These are phyloP conservation scores for Apiospora koreana DNA, from an alignment of 2,329 filamentous ascomycete species.

Conservation along the genomic window DNA sequence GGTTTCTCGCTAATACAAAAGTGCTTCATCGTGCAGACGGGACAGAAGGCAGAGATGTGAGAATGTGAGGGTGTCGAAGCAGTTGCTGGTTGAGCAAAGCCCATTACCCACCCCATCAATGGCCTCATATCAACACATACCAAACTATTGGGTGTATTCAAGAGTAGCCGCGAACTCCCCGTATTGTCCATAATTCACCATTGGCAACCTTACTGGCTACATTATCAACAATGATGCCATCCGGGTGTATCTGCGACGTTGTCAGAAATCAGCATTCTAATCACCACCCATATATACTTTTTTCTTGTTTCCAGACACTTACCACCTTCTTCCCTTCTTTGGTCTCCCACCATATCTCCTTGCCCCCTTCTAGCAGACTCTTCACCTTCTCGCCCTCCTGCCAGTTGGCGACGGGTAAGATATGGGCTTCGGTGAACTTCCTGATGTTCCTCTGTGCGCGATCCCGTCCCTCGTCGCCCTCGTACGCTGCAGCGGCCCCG, in stretches of 20 bases:
- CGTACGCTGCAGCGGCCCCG: conserved; percentile 69
- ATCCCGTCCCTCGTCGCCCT: conserved; percentile 72
- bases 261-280: conserved; percentile 24
- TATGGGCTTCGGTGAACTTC: conserved; percentile 83
- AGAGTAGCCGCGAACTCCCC: conserved; percentile 49
- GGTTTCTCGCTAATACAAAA: too few species aligned
- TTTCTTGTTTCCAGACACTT: conserved; percentile 35
- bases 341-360: conserved; percentile 80
- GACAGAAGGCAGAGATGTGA: too few species aligned
- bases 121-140: neutral
- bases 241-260: conserved; percentile 69
- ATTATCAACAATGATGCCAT: conserved; percentile 73
- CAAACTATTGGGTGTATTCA: conserved; percentile 17
- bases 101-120: too few species aligned
- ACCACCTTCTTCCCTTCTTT: conserved; percentile 68
- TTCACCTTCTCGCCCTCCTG: conserved; percentile 63
- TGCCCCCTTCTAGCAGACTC: conserved; percentile 63
- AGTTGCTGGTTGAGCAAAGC: too few species aligned
- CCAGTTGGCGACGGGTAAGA: conserved; percentile 79
- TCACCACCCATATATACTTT: neutral
- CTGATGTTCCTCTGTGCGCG: conserved; percentile 75
- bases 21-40: too few species aligned
- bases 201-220: conserved; percentile 79
- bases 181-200: conserved; percentile 83
- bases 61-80: too few species aligned